Base-by-base conservation (phyloP, 1,139 yeast species). In the Lodderomyces elongisporus region DNA sequence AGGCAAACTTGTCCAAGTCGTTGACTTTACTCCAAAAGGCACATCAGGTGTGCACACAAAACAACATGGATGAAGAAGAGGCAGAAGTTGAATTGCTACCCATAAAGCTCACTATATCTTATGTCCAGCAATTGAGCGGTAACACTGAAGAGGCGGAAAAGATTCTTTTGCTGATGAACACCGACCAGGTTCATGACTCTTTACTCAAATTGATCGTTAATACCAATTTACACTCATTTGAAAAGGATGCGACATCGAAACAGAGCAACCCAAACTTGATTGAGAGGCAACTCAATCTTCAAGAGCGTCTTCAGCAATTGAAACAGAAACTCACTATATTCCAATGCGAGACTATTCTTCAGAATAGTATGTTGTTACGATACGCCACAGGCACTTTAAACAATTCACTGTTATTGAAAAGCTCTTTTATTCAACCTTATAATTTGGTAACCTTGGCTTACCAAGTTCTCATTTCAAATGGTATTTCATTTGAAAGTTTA, bases 61-160 rank as follows among this genome's bases (percentile, higher is more conserved):
- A 72, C 31, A 60, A 68, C 27, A 32, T 47, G 27, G 44, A 46
- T 17, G 67, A 63, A 25, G 65, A 60, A 3, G 74, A 68, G 31
- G 56, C 62, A 44, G 47, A 59, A 12, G 46, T 58, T 21, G 85
- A 79, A 51, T 49, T 77, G 17, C 66, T 71, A 12, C 89, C 93
- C 14, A 81, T 85, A 25, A 52, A 70, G 38, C 57, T 85, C 28
- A 93, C 89, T 48, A 72, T 73, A 18, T 82, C 95, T 1, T 87
- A 74, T 49, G 74, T 81, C 15, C 60, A 76, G 37, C 77, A 75
- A 40, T 41, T 67, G 9, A 51, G 59, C 22, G 80, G 79, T 5
- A 55, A 74, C 7, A 26, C 38, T 2, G 62, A 51, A 1, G 63
- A 66, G 33, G 75, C 87, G 2, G 42, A 57, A 32, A 46, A 54